Conservation (phyloP, 192 early-diverging fungal genomes). For the Dimargaris cristalligena region DNA sequence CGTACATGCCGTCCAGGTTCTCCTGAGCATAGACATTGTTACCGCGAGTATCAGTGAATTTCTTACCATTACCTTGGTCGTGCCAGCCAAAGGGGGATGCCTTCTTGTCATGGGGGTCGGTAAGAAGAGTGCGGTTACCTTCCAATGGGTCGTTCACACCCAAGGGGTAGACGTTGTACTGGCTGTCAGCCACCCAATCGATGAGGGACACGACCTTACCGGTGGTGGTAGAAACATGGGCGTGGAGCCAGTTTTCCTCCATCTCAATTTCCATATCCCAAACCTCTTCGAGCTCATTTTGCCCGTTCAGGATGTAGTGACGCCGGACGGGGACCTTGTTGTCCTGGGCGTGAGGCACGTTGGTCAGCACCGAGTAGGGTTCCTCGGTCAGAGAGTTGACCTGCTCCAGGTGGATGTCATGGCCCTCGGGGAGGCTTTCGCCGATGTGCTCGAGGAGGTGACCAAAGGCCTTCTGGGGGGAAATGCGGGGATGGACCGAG, state of each 20-base stretch:
- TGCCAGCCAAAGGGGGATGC: constrained; percentile 66
- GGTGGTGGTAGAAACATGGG: constrained; percentile 37
- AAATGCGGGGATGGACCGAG: constrained; percentile 15
- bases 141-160: constrained; percentile 65
- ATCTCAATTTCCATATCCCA: constrained; percentile 73
- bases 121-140: constrained; percentile 34
- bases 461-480: constrained; percentile 35
- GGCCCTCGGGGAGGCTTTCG: constrained; percentile 23
- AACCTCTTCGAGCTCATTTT: constrained; percentile 42
- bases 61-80: constrained; percentile 34
- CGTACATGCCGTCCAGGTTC: constrained; percentile 51
- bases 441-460: constrained; percentile 34
- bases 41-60: constrained; percentile 54
- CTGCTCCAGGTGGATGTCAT: constrained; percentile 18
- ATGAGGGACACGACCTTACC: constrained; percentile 52
- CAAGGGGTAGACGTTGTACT: constrained; percentile 68
- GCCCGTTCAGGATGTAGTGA: constrained; percentile 44
- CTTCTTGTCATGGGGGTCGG: constrained; percentile 30
- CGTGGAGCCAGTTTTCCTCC: constrained; percentile 66
- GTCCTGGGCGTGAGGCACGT: constrained; percentile 33
- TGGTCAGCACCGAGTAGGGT: constrained; percentile 20
- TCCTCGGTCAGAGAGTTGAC: constrained; percentile 20
- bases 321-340: constrained; percentile 38
- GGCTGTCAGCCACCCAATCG: constrained; percentile 69
- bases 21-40: constrained; percentile 89